Evolutionary conservation across 768 basidiomycete genomes (phyloP), one percentile per base, ranked within the genome.

Genomic region (Serendipita sp.): DNA sequence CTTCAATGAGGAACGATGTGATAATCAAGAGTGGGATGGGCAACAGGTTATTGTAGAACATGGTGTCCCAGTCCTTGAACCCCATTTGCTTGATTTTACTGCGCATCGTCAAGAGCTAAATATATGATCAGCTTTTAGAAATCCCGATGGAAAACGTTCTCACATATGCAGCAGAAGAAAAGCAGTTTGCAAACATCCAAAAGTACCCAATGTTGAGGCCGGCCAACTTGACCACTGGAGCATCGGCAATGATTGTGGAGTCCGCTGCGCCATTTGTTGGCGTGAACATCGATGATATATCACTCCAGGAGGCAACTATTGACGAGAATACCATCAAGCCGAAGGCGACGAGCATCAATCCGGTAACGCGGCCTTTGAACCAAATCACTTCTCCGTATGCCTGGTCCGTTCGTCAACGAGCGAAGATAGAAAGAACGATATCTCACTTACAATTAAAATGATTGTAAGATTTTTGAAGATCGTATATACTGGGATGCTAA

Each of bases 391-490:
- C 96, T 44, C 96, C 96, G 72, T 99, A 96, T 5, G 96, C 93
- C 91, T 94, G 48, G 45, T 10, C 18, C 33, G 44, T 62, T 37
- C 13, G 64, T 18, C 31, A 52, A 40, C 65, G 13, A 48, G 0
- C 6, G 62, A 67, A 29, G 11, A 34, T 48, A n/a, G n/a, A 3
- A 46, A 48, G 27, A 63, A 36, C 63, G 44, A 55, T 10, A 23
- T 11, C 52, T 36, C 36, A 78, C 87, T 68, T 67, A 91, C 94
- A 71, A 98, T 98, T 33, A 99, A 81, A 68, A 99, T 98, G 70
- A 98, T 99, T n/a, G 96, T 97, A 70, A 98, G 71, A 73, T 99
- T 99, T 75, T 99, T 99, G 82, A 98, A 98, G 67, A 99, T 98
- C 0, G 96, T 98, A 75, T 97, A 99, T 31, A 97, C 85, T 0